Evolutionary conservation across 768 basidiomycete species (phyloP), one percentile per base, ranked within the genome.

Genomic region (Kwoniella dejecticola): DNA sequence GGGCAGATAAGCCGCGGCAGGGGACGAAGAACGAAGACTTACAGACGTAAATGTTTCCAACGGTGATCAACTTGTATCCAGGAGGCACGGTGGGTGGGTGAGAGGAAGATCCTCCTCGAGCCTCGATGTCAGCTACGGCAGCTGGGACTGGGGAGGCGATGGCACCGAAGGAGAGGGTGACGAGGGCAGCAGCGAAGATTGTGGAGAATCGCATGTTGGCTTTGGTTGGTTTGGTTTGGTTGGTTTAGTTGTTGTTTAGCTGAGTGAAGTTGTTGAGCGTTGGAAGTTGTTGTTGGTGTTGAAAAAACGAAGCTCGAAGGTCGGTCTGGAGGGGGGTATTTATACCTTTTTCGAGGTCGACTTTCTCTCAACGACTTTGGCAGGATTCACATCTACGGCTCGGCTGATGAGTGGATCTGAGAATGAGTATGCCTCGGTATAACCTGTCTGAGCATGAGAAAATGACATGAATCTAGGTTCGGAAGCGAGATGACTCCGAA

Each of bases 131-230:
- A 17, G 33, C 33, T 42, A 42, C 19, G 8, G 7, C 11, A 10
- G 33, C 30, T 21, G 36, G 33, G 54, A 56, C 31, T 44, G 54
- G 54, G 8, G 42, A 27, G 13, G 54, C 54, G 27, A 56, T 27
- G 19, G 54, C 54, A n/a, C 54, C 54, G 41, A 56, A 45, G 41
- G 54, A 56, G 44, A 56, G 30, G 54, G 54, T 56, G 44, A 56
- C 21, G 29, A 56, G 54, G 33, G 54, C 31, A 45, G 54, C 54
- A 56, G 54, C 29, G 54, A 56, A 31, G 54, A 56, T 56, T 23
- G 54, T 30, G 4, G 54, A 45, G 44, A 56, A 56, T 45, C 29
- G 24, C 54, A 56, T 56, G 44, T 56, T 56, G 54, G 48, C 29
- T 50, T 50, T 50, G 31, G 2, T 50, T 31, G 2, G 30, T 19